Conservation (phyloP, 257 asterid species). For the Capsicum rhomboideum region DNA sequence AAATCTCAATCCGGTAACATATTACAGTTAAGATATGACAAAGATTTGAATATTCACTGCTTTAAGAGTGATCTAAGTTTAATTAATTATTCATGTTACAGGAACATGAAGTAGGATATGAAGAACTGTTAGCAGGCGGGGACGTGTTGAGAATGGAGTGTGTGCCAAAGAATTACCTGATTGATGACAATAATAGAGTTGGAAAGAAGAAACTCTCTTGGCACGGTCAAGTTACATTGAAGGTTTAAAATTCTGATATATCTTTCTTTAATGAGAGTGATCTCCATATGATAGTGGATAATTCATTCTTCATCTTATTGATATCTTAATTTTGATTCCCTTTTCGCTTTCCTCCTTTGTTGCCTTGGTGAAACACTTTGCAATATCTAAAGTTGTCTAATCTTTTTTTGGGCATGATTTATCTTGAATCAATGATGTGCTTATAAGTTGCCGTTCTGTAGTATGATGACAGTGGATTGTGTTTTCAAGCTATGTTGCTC, state of each 20-base stretch:
- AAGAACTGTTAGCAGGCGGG: neutral
- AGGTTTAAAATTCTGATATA: conserved; percentile 8
- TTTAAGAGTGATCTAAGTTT: neutral
- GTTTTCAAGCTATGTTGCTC: neutral
- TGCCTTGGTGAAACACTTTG: neutral
- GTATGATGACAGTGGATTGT: neutral
- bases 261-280: neutral
- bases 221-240: conserved; percentile 26
- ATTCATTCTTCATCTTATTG: neutral
- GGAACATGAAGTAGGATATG: neutral
- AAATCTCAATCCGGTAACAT: neutral
- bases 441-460: neutral
- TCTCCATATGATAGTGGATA: neutral
- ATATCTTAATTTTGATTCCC: neutral
- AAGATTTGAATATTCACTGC: neutral
- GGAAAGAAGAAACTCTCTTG: conserved; percentile 23
- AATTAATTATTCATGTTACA: neutral
- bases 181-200: neutral
- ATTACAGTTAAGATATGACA: neutral
- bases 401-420: neutral
- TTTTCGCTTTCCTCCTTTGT: neutral
- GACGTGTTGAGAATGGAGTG: neutral
- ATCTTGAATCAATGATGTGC: neutral
- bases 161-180: conserved; percentile 3
- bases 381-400: neutral